Evolutionary conservation across 2,329 filamentous ascomycete species (phyloP), one percentile per base, ranked within the genome.

Genomic region (Pyrenochaeta sp.): DNA sequence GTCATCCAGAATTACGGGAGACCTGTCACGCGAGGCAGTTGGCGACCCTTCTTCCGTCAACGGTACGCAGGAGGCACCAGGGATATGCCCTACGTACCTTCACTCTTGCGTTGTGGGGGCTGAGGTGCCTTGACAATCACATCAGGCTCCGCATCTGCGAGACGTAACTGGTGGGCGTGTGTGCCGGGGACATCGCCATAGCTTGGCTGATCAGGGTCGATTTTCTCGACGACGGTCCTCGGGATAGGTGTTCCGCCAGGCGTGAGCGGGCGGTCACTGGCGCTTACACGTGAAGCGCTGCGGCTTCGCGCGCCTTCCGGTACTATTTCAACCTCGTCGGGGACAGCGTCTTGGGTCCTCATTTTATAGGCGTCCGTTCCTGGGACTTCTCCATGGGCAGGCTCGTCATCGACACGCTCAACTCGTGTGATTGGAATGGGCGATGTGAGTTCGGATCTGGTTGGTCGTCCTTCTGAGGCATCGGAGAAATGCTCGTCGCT

Each of bases 401-500:
- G 78, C 46, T 72, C 67, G 57, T 82, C 77, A 63, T 86, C 84
- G 28, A 85, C 80, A 58, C 80, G 78, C 68, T 86, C 83, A 18
- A 86, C 81, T 51, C 83, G 75, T n/a, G 82, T 86, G 37, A 77
- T 76, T 18, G 83, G 83, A 41, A 85, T 77, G 38, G 81, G 78
- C 7, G 81, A 83, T 32, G 70, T 69, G 53, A 71, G 65, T 53
- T 74, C 67, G 38, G 75, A 74, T 40, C 68, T 63, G 61, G 51
- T 60, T 60, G 61, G 53, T 60, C 58, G 67, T 65, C 81, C 83
- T 73, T 86, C 84, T 29, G 77, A 81, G 43, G 84, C 84, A 62
- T 86, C 84, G 32, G 83, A 85, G 67, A 86, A 87, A 69, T 86
- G 81, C 50, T 86, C 84, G 35, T 82, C 79, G 46, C 78, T 80